phyloP scores from a whole-genome alignment of 805 yeast genomes.

The Candida nitratophila region DNA sequence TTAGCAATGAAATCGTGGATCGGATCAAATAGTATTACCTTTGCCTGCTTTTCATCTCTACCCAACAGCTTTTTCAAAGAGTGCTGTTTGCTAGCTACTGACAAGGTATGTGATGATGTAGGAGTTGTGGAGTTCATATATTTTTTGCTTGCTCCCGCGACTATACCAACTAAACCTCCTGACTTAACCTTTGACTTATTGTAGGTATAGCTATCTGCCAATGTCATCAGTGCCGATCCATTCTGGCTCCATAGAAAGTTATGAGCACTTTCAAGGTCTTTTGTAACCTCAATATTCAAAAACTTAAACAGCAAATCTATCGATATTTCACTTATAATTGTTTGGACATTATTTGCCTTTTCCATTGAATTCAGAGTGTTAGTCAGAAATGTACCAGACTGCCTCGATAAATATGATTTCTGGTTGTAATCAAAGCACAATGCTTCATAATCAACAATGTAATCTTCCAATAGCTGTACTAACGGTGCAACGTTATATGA shows the following conservation, averaged over 20 bases:
- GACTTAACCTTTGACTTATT: conserved; percentile 32
- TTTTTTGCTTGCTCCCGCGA: conserved; percentile 29
- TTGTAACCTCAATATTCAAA: conserved; percentile 23
- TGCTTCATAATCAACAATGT: conserved; percentile 39
- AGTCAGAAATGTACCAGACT: conserved; percentile 42
- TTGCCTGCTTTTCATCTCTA: conserved; percentile 36
- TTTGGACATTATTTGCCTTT: conserved; percentile 42
- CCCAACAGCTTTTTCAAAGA: conserved; percentile 45
- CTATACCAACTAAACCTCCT: conserved; percentile 39
- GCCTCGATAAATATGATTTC: conserved; percentile 34
- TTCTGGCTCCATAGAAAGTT: conserved; percentile 43
- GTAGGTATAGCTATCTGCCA: conserved; percentile 33
- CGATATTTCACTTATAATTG: conserved; percentile 40
- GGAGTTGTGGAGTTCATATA: conserved; percentile 7
- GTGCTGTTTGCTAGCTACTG: conserved; percentile 22
- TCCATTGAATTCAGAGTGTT: conserved; percentile 43
- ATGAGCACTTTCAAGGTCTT: conserved; percentile 28
- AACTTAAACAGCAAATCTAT: conserved; percentile 40
- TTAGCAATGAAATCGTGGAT: conserved; percentile 43
- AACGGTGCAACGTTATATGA: conserved; percentile 16
- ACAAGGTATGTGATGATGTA: conserved; percentile 20
- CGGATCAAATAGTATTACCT: conserved; percentile 41
- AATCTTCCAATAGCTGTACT: conserved; percentile 13
- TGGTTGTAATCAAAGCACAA: conserved; percentile 32
- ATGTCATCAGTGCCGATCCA: conserved; percentile 31